Evolutionary conservation across 2,329 filamentous ascomycete species (phyloP).

Genomic region (Magnaporthiopsis incrustans): DNA sequence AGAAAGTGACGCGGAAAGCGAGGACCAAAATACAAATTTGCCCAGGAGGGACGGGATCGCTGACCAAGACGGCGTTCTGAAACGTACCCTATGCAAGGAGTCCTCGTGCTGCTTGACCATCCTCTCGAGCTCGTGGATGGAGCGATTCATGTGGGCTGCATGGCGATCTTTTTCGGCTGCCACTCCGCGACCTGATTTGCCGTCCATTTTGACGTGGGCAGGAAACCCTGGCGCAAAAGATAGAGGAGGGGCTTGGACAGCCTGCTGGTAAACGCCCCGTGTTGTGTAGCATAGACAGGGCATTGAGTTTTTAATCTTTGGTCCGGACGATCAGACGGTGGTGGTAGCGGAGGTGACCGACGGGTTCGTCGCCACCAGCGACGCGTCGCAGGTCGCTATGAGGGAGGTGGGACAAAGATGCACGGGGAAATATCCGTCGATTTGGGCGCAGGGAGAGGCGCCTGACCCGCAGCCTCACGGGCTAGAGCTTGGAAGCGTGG

Average conservation of each 20-base stretch:
- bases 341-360: not conserved
- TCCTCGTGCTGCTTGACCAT: conserved; percentile 46
- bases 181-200: not conserved
- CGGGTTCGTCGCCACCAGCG: not conserved
- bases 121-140: conserved; percentile 57
- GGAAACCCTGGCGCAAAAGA: not conserved
- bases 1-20: not conserved
- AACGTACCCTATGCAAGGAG: conserved; percentile 36
- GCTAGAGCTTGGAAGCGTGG: not conserved
- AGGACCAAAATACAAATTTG: not conserved
- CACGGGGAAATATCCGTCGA: not conserved
- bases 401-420: not conserved
- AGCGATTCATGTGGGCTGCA: conserved; percentile 53
- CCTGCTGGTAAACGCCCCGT: not conserved
- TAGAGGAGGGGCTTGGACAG: not conserved
- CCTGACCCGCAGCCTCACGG: not conserved
- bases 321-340: not conserved
- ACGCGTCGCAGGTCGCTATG: not conserved
- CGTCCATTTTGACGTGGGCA: not conserved
- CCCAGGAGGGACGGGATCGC: not conserved
- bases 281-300: not conserved
- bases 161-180: conserved; percentile 27
- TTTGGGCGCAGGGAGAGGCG: not conserved
- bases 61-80: not conserved
- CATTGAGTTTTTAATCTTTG: not conserved